These are phyloP conservation scores for Durotheca rogersii DNA, from an alignment of 495 filamentous ascomycete genomes.

Conservation along the genomic window DNA sequence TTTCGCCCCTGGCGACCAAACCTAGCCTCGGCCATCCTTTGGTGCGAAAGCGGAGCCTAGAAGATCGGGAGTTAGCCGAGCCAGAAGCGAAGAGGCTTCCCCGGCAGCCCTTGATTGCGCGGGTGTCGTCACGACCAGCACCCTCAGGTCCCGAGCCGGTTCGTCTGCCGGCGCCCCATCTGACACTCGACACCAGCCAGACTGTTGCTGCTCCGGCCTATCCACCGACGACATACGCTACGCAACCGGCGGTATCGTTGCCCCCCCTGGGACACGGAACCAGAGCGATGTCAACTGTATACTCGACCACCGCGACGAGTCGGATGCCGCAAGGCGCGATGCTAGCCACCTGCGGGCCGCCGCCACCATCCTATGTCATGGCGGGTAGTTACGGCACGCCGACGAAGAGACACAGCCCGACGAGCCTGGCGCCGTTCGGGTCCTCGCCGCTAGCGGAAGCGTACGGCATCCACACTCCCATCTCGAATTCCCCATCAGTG, in stretches of 20 bases:
- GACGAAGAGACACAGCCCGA: conserved; percentile 42
- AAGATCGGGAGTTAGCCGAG: conserved; percentile 58
- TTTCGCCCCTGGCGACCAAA: conserved; percentile 57
- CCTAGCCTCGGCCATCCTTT: conserved; percentile 47
- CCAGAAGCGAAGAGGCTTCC: conserved; percentile 64
- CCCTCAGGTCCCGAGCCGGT: conserved; percentile 24
- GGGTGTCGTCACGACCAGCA: conserved; percentile 39
- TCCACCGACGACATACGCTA: conserved; percentile 31
- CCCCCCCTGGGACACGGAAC: conserved; percentile 47
- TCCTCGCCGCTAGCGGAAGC: conserved; percentile 55
- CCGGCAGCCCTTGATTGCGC: conserved; percentile 34
- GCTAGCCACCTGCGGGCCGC: conserved; percentile 39
- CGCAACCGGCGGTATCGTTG: conserved; percentile 44
- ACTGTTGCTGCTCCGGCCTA: conserved; percentile 21
- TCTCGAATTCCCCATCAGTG: conserved; percentile 57
- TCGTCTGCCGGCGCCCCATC: conserved; percentile 43
- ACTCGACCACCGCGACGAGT: conserved; percentile 34
- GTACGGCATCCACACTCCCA: conserved; percentile 55
- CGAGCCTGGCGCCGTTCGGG: conserved; percentile 35
- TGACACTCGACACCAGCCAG: conserved; percentile 47
- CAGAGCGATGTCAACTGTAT: conserved; percentile 54
- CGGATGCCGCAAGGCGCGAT: conserved; percentile 35
- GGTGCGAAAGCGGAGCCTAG: conserved; percentile 69
- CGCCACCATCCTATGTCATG: conserved; percentile 30
- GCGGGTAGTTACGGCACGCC: conserved; percentile 44